phyloP scores from a whole-genome alignment of 257 asterid genomes.

The Oldenlandia corymbosa region DNA sequence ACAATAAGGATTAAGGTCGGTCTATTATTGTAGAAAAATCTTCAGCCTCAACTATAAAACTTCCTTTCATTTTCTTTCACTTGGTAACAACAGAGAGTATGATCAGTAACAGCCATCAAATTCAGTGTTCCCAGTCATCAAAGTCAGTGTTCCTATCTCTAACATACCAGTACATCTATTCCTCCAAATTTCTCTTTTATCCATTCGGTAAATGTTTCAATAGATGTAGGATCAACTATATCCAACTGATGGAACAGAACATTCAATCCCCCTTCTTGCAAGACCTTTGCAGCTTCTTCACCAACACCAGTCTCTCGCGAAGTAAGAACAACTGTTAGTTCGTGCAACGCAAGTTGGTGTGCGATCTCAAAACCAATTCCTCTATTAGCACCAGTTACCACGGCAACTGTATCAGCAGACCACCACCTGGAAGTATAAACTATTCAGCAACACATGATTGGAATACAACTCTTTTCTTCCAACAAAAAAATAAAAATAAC shows the following conservation, averaged over 20 bases:
- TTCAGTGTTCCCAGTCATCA: slow-evolving; percentile 1
- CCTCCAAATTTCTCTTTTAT: slow-evolving; percentile 60
- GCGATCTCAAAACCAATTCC: slow-evolving; percentile 91
- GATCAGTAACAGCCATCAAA: neutral
- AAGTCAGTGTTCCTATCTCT: neutral
- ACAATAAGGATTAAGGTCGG: neutral
- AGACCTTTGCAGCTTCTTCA: slow-evolving; percentile 53
- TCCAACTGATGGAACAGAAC: slow-evolving; percentile 69
- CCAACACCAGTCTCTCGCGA: slow-evolving; percentile 62
- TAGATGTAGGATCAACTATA: slow-evolving; percentile 57
- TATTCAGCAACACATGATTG: neutral
- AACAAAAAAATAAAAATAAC: neutral
- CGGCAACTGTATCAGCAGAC: slow-evolving; percentile 66
- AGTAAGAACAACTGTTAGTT: slow-evolving; percentile 69
- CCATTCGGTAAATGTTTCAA: slow-evolving; percentile 54
- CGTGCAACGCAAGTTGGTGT: slow-evolving; percentile 65
- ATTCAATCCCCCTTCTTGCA: slow-evolving; percentile 59
- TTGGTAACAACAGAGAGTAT: neutral
- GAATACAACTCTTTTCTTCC: neutral
- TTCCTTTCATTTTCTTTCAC: neutral
- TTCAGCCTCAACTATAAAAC: too few relatives aligned
- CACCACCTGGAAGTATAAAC: slow-evolving; percentile 64
- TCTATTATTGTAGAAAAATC: too few relatives aligned
- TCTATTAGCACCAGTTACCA: slow-evolving; percentile 91
- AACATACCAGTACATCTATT: slow-evolving; percentile 65